Evolutionary conservation across 345 rosid genomes (phyloP).

Genomic region (Corchorus capsularis): DNA sequence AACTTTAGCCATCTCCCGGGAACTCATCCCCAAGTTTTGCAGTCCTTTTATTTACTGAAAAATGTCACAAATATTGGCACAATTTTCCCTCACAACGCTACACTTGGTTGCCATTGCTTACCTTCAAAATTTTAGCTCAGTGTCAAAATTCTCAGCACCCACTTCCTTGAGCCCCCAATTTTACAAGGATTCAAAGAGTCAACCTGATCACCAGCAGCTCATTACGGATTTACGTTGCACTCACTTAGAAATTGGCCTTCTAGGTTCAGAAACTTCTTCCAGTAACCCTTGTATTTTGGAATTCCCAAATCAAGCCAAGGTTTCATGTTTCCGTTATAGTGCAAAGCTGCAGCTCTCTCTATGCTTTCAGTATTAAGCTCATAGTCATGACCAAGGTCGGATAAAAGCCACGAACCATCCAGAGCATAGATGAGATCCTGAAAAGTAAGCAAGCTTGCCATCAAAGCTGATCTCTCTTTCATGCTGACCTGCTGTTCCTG

Average conservation of each 20-base stretch:
- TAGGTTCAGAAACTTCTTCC: constrained; percentile 73
- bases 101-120: constrained; percentile 11
- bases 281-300: constrained; percentile 60
- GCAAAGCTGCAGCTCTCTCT: constrained; percentile 70
- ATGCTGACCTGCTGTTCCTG: constrained; percentile 40
- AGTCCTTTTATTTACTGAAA: constrained; percentile 32
- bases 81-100: background rate
- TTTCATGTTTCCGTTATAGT: constrained; percentile 95
- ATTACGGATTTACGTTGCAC: constrained; percentile 79
- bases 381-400: constrained; percentile 86
- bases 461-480: constrained; percentile 50
- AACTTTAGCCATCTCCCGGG: constrained; percentile 9
- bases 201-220: constrained; percentile 20
- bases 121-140: constrained; percentile 29
- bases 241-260: constrained; percentile 67
- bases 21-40: constrained; percentile 20
- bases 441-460: constrained; percentile 78
- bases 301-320: constrained; percentile 98
- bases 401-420: constrained; percentile 62
- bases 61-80: constrained; percentile 14
- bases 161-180: constrained; percentile 21
- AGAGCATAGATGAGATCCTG: constrained; percentile 67
- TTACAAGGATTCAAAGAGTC: constrained; percentile 14
- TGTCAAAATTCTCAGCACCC: constrained; percentile 28
- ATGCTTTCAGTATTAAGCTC: constrained; percentile 44